Conservation (phyloP, 768 basidiomycete genomes). For the Mycena filopes region DNA sequence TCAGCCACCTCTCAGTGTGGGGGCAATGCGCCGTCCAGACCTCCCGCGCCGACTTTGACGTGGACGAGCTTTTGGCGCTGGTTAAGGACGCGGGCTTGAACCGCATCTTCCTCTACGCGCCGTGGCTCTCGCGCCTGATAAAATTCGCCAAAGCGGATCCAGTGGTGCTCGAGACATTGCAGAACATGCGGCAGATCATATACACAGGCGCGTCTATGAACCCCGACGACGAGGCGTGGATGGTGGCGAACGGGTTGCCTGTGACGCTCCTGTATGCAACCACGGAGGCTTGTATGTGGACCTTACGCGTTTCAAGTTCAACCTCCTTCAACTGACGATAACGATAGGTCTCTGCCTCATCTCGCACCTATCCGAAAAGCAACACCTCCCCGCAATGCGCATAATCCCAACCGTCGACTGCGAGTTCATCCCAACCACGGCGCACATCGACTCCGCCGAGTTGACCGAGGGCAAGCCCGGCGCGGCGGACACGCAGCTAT, state of each 20-base stretch:
- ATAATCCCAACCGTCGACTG: constrained; percentile 16
- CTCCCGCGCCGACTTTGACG: constrained; percentile 35
- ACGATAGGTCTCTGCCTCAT: background rate
- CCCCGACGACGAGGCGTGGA: constrained; percentile 12
- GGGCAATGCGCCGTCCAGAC: constrained; percentile 38
- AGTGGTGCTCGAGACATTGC: constrained; percentile 26
- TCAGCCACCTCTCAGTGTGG: constrained; percentile 32
- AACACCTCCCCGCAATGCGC: constrained; percentile 16
- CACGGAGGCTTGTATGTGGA: constrained; percentile 21
- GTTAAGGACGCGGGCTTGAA: constrained; percentile 33
- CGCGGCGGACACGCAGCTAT: constrained; percentile 2
- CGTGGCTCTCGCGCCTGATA: constrained; percentile 36
- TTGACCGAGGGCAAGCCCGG: constrained; percentile 6
- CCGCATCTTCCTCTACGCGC: constrained; percentile 33
- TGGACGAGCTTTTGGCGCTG: constrained; percentile 35
- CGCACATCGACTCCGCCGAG: constrained; percentile 19
- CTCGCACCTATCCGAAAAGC: constrained; percentile 3
- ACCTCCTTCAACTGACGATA: no score
- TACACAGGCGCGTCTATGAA: constrained; percentile 36
- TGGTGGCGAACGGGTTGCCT: constrained; percentile 7
- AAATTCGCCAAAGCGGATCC: constrained; percentile 24
- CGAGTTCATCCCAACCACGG: constrained; percentile 21
- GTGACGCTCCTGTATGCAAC: constrained; percentile 25
- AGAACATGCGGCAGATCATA: constrained; percentile 31
- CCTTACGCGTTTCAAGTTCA: background rate